A percentile compares a stretch with the other conserved stretches of the same genome.
phyloP scores from a whole-genome alignment of 441 rosid species.

The Breynia disticha region DNA sequence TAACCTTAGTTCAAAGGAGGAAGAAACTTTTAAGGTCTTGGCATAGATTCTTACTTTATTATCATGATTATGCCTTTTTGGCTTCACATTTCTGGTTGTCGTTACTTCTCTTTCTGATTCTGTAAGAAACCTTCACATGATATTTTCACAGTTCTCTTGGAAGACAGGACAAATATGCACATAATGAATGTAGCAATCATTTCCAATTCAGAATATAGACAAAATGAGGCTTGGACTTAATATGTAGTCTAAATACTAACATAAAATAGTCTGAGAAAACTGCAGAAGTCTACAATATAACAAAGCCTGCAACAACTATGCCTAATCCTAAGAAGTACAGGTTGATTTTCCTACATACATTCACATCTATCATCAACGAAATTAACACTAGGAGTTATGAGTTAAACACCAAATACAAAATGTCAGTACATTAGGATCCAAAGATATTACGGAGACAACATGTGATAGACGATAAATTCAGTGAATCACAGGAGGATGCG shows the following conservation, averaged over 20 bases:
- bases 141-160: too few relatives aligned
- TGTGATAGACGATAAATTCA: conserved; percentile 15
- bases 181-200: too few relatives aligned
- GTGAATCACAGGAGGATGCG: conserved; percentile 31
- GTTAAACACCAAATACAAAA: conserved; percentile 27
- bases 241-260: conserved; percentile 6
- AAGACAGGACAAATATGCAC: too few relatives aligned
- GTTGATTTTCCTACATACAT: conserved; percentile 23
- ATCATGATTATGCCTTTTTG: conserved; percentile 32
- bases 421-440: conserved; percentile 14
- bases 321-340: conserved; percentile 22
- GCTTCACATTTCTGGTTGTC: conserved; percentile 14
- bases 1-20: conserved; percentile 27
- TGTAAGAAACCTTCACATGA: too few relatives aligned
- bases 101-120: not conserved
- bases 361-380: conserved; percentile 26
- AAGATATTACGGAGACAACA: conserved; percentile 11
- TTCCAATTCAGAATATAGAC: too few relatives aligned
- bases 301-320: conserved; percentile 11
- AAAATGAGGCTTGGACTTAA: not conserved
- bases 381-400: conserved; percentile 34
- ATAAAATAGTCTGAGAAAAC: conserved; percentile 7
- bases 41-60: conserved; percentile 57
- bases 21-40: conserved; percentile 21
- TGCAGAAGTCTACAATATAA: conserved; percentile 17